Percentiles rank a stretch among this genome's conserved stretches.
These are phyloP conservation scores for Hyaloperonospora arabidopsidis DNA, from an alignment of 352 stramenopile species.

Conservation along the genomic window DNA sequence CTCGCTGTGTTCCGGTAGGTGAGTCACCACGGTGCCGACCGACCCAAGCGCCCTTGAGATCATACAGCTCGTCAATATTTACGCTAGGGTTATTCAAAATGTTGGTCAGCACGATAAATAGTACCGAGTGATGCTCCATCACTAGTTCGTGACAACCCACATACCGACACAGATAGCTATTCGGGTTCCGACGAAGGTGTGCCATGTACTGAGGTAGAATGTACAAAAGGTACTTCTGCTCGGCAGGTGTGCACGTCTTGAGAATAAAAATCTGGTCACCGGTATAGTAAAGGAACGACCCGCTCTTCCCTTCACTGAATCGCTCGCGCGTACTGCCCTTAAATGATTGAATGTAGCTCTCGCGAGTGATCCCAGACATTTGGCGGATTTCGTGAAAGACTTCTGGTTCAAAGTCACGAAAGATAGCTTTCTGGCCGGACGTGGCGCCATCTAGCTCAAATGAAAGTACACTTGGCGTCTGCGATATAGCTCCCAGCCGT, in stretches of 20 bases:
- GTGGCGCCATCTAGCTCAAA: conserved; percentile 67
- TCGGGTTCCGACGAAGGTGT: conserved; percentile 70
- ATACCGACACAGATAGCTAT: conserved; percentile 84
- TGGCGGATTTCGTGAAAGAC: conserved; percentile 75
- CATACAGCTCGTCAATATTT: conserved; percentile 85
- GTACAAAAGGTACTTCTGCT: conserved; percentile 78
- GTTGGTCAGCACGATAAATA: conserved; percentile 86
- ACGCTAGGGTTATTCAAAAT: conserved; percentile 81
- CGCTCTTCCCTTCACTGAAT: conserved; percentile 87
- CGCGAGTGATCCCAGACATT: conserved; percentile 70
- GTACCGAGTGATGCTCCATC: conserved; percentile 78
- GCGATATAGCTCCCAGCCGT: conserved; percentile 35
- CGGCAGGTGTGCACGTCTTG: conserved; percentile 80
- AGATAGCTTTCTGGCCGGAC: conserved; percentile 58
- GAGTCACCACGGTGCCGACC: conserved; percentile 61
- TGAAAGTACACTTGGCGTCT: conserved; percentile 48
- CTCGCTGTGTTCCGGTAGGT: conserved; percentile 55
- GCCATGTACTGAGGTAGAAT: conserved; percentile 85
- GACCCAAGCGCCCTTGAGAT: conserved; percentile 88
- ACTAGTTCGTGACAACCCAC: conserved; percentile 84
- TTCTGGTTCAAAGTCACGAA: conserved; percentile 77
- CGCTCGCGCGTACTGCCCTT: conserved; percentile 69
- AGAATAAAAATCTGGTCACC: conserved; percentile 85
- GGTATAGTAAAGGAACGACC: conserved; percentile 86
- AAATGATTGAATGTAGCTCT: conserved; percentile 75